These are phyloP conservation scores for Prunus padus DNA, from an alignment of 306 rosid species.

Conservation along the genomic window DNA sequence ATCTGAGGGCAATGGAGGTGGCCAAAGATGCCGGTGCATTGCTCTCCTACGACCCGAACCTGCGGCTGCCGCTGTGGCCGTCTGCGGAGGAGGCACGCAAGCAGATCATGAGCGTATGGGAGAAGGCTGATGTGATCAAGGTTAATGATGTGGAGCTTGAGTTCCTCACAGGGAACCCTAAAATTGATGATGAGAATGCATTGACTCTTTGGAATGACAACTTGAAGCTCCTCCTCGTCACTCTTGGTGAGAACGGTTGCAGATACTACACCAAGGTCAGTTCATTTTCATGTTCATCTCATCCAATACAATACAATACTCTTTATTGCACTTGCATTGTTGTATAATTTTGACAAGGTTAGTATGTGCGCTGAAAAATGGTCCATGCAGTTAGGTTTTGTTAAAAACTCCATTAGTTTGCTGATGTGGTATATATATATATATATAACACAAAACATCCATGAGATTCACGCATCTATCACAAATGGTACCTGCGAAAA, in stretches of 20 bases:
- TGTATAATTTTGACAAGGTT: too few relatives aligned
- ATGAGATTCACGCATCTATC: too few relatives aligned
- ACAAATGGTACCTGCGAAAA: too few relatives aligned
- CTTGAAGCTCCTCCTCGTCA: conserved; percentile 87
- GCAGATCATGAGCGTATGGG: conserved; percentile 91
- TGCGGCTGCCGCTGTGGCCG: conserved; percentile 77
- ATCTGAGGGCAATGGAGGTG: conserved; percentile 79
- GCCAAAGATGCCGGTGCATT: conserved; percentile 86
- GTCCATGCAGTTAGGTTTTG: too few relatives aligned
- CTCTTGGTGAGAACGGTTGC: conserved; percentile 89
- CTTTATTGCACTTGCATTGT: background rate
- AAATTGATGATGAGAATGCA: conserved; percentile 74
- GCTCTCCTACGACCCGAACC: conserved; percentile 89
- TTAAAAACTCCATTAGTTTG: too few relatives aligned
- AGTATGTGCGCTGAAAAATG: too few relatives aligned
- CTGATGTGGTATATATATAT: too few relatives aligned
- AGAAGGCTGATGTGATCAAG: conserved; percentile 82
- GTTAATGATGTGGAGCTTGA: conserved; percentile 85
- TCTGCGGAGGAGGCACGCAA: conserved; percentile 69
- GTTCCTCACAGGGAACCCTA: conserved; percentile 70
- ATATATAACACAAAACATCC: too few relatives aligned
- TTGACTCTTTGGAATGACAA: conserved; percentile 75
- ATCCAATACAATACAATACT: background rate
- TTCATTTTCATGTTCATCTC: background rate
- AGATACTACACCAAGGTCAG: conserved; percentile 89